Evolutionary conservation across 148 eudicot species (phyloP).

Genomic region (Amaranthus palmeri): DNA sequence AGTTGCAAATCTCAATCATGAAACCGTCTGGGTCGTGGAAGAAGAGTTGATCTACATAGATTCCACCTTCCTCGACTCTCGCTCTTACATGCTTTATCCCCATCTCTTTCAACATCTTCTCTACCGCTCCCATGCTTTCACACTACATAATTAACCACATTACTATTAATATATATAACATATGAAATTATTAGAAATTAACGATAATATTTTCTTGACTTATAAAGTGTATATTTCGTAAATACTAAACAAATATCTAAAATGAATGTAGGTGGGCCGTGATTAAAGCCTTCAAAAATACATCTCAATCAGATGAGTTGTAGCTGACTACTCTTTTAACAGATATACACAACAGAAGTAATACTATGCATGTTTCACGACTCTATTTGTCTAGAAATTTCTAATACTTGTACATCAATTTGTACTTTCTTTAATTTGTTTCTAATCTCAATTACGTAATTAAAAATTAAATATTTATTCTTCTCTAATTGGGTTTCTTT

Average conservation of each 20-base stretch:
- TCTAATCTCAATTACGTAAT: neutral
- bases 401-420: neutral
- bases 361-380: too few relatives aligned
- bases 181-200: too few relatives aligned
- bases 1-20: conserved; percentile 90
- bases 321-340: conserved; percentile 6
- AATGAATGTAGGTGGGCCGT: neutral
- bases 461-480: too few relatives aligned
- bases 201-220: too few relatives aligned
- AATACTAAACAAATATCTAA: too few relatives aligned
- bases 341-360: neutral
- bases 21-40: conserved; percentile 91
- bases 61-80: conserved; percentile 73
- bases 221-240: too few relatives aligned
- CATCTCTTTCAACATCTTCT: conserved; percentile 74
- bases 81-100: conserved; percentile 45
- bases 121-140: conserved; percentile 85
- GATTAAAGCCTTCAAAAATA: neutral
- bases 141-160: conserved; percentile 34
- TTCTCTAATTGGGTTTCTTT: too few relatives aligned
- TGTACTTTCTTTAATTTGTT: too few relatives aligned
- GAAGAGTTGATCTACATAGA: conserved; percentile 74
- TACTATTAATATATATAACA: too few relatives aligned
- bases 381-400: neutral
- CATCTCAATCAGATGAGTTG: conserved; percentile 5